Conservation (phyloP, 2,329 filamentous ascomycete genomes). For the Penicillium sp. region DNA sequence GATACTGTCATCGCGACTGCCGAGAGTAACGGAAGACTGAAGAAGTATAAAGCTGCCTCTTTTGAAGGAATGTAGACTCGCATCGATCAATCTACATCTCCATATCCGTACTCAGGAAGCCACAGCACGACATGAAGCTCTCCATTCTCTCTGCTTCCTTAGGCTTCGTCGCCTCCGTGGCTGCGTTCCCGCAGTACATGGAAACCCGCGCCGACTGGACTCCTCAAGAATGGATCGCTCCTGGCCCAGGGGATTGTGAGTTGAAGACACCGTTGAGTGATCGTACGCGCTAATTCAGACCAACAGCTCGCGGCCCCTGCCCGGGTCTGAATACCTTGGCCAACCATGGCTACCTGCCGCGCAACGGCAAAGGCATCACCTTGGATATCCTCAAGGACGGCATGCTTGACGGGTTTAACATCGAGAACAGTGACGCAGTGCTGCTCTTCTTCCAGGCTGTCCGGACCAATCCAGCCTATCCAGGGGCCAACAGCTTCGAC, state of each 20-base stretch:
- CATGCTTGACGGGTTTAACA: conserved; percentile 21
- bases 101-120: not conserved
- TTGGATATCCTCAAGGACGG: conserved; percentile 19
- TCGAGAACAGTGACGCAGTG: conserved; percentile 14
- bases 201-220: not conserved
- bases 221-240: conserved; percentile 16
- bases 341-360: conserved; percentile 24
- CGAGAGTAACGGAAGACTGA: not conserved
- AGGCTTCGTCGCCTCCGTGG: not conserved
- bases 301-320: conserved; percentile 17
- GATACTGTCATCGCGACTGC: not conserved
- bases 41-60: not conserved
- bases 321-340: conserved; percentile 21
- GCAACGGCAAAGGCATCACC: conserved; percentile 16
- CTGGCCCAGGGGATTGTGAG: conserved; percentile 17
- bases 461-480: conserved; percentile 14
- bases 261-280: not conserved
- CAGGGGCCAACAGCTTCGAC: conserved; percentile 7
- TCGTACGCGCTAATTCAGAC: not conserved
- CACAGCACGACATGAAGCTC: conserved; percentile 7
- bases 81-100: not conserved
- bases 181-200: conserved; percentile 15
- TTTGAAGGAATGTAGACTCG: not conserved
- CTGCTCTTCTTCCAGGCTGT: conserved; percentile 17
- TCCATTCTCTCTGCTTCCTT: not conserved